These are phyloP conservation scores for Umbelopsis sp. DNA, from an alignment of 192 early-diverging fungal species.

Conservation along the genomic window DNA sequence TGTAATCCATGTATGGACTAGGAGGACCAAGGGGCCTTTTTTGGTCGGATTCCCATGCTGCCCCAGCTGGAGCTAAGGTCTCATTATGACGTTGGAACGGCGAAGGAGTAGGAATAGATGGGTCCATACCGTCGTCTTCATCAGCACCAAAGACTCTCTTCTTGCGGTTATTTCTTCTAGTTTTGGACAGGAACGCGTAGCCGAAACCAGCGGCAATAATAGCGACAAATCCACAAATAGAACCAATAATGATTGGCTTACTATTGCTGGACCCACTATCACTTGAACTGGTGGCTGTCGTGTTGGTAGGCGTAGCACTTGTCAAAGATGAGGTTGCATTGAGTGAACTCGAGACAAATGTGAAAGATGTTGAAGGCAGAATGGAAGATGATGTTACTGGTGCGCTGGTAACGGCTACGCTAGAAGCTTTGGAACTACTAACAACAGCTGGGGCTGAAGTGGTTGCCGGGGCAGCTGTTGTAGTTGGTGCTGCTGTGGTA, in stretches of 20 bases:
- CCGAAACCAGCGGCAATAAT: slow-evolving; percentile 39
- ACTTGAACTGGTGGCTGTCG: neutral
- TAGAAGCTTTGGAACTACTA: neutral
- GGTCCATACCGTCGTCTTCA: slow-evolving; percentile 13
- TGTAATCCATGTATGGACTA: slow-evolving; percentile 10
- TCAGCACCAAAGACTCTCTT: slow-evolving; percentile 27
- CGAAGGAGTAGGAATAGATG: slow-evolving; percentile 12
- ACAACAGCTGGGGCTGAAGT: neutral
- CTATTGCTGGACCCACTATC: slow-evolving; percentile 16
- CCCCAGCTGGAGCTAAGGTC: slow-evolving; percentile 11
- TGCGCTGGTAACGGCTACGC: neutral
- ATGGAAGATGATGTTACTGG: neutral
- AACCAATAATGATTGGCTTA: slow-evolving; percentile 40
- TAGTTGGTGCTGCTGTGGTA: neutral
- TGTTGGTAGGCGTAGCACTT: neutral
- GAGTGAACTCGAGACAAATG: neutral
- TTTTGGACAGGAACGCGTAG: slow-evolving; percentile 43
- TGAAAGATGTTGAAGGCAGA: neutral
- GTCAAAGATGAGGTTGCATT: neutral
- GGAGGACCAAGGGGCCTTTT: slow-evolving; percentile 15
- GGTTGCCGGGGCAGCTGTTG: neutral
- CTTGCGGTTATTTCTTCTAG: slow-evolving; percentile 31
- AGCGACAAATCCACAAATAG: slow-evolving; percentile 37
- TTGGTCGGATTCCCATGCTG: slow-evolving; percentile 6
- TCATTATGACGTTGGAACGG: slow-evolving; percentile 22